Base-by-base conservation (phyloP, 352 stramenopile species). In the Phytophthora pinifolia region DNA sequence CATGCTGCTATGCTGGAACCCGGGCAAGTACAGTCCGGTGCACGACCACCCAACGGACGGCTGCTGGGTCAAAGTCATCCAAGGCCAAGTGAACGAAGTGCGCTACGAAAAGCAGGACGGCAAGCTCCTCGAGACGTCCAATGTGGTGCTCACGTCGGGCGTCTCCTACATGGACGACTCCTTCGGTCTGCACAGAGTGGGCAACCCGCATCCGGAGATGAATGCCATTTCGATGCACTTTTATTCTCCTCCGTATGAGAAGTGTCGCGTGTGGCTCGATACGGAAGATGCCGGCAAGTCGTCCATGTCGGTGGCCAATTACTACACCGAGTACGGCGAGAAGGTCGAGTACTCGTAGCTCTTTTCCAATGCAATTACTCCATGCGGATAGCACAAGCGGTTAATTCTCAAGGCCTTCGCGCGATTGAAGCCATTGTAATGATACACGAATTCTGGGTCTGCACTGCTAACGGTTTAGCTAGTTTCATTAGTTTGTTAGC, bases 1-100 rank as follows among this genome's bases (percentile, higher is more conserved):
- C 37, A 83, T 98, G 59, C 58, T 98, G 32, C 52, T 98, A 22
- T 98, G 93, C 74, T 98, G 94, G 94, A 98, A 95, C 67, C 74
- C 83, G 22, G 79, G 74, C 49, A 88, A 89, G 72, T 89, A 89
- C 65, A 89, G 88, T 30, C 88, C 87, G 0, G 96, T 98, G 64
- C 92, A 98, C 70, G 89, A 98, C 70, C 92, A 98, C 70, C 92
- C 87, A 36, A 91, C 79, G 41, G 88, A 97, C 62, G 92, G 90
- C 29, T 98, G 92, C 70, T 97, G 88, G 88, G 75, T 97, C 55
- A 86, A 92, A 31, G 70, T 94, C 15, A 79, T 96, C 15, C 68
- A 97, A 54, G 93, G 93, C 14, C 57, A 66, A 22, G 74, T 98
- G 36, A 81, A 88, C 59, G 93, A 98, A 67, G 88, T 92, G 47